Evolutionary conservation across 495 filamentous ascomycete genomes (phyloP).

Genomic region (Podospora pseudopauciseta): DNA sequence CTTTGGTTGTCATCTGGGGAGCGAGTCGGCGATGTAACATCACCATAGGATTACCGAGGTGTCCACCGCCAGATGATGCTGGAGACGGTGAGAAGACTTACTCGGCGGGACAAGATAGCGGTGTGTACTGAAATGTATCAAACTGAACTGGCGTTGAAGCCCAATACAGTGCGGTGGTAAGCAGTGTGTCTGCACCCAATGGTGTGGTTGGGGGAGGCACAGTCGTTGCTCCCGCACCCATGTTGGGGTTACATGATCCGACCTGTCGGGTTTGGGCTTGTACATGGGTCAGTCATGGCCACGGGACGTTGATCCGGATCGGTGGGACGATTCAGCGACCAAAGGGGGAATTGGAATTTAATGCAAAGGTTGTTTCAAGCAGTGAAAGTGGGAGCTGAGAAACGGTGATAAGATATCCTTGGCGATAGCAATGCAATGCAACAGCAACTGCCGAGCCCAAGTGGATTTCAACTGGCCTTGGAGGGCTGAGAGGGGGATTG

Average conservation of each 20-base stretch:
- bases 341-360: conserved; percentile 1
- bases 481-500: background rate
- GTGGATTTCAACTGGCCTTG: background rate
- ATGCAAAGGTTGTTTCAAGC: background rate
- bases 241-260: conserved; percentile 16
- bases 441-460: background rate
- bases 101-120: background rate
- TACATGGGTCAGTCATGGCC: conserved; percentile 4
- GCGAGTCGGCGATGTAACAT: background rate
- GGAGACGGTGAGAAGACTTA: background rate
- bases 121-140: background rate
- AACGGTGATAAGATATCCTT: background rate
- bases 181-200: background rate
- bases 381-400: background rate
- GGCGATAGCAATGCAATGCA: background rate
- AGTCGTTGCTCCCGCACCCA: conserved; percentile 6
- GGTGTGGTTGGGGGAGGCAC: conserved; percentile 1
- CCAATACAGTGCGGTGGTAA: background rate
- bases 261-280: background rate
- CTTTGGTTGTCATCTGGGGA: background rate
- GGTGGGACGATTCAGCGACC: background rate
- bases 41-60: background rate
- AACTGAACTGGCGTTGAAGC: background rate
- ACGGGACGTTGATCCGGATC: background rate
- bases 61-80: background rate